These are phyloP conservation scores for Komagataella populi DNA, from an alignment of 805 yeast genomes.

Conservation along the genomic window DNA sequence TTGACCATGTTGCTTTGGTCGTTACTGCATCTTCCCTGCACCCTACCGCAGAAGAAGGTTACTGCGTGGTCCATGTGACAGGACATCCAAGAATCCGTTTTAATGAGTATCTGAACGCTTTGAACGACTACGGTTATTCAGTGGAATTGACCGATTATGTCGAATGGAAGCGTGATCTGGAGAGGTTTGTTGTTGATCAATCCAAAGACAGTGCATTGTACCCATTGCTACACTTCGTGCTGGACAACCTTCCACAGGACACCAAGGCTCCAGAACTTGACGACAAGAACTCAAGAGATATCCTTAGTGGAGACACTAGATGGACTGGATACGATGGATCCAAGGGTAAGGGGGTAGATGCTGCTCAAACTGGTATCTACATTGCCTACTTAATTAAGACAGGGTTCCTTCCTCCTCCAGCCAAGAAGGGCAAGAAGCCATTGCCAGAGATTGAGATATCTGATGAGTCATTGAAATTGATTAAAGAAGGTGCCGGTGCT, in stretches of 20 bases:
- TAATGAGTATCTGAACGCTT: slow-evolving; percentile 56
- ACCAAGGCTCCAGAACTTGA: slow-evolving; percentile 95
- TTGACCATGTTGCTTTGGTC: slow-evolving; percentile 93
- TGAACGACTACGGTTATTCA: slow-evolving; percentile 61
- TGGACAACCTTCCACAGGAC: slow-evolving; percentile 81
- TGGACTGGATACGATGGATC: slow-evolving; percentile 60
- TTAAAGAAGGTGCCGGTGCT: slow-evolving; percentile 58
- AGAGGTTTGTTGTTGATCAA: slow-evolving; percentile 61
- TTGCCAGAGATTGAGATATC: slow-evolving; percentile 48
- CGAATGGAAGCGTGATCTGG: slow-evolving; percentile 68
- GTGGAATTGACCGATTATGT: slow-evolving; percentile 53
- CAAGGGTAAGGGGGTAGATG: slow-evolving; percentile 64
- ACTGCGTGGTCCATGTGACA: slow-evolving; percentile 85
- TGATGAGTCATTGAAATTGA: slow-evolving; percentile 41
- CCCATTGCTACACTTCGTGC: slow-evolving; percentile 87
- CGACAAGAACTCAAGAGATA: slow-evolving; percentile 66
- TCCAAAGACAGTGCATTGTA: slow-evolving; percentile 75
- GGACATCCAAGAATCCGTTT: slow-evolving; percentile 88
- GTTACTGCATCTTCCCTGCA: slow-evolving; percentile 72
- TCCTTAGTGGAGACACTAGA: slow-evolving; percentile 45
- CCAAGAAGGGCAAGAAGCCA: slow-evolving; percentile 20
- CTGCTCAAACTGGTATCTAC: slow-evolving; percentile 56
- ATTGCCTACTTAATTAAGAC: slow-evolving; percentile 66
- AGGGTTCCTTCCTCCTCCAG: slow-evolving; percentile 67
- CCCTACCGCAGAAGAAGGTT: slow-evolving; percentile 27